Base-by-base conservation (phyloP, 768 basidiomycete species). In the Tubosaeta sp. region DNA sequence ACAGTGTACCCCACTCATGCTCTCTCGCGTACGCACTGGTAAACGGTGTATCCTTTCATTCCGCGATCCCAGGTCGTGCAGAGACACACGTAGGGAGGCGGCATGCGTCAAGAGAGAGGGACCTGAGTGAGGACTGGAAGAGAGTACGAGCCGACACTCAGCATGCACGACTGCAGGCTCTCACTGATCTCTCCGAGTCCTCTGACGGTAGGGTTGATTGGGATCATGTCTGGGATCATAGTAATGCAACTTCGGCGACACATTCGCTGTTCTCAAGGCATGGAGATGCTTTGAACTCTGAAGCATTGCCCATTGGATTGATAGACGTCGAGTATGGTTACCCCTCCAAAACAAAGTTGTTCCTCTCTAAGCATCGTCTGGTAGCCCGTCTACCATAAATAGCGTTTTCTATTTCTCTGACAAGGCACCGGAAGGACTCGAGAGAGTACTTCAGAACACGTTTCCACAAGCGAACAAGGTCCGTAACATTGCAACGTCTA, bases 61-160 rank as follows among this genome's bases (percentile, higher is more conserved):
- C 86, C 9, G 75, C 73, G 1, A 77, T 89, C 47, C 76, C 78
- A 1, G 87, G 88, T 11, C 71, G 71, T 42, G 65, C 70, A n/a
- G 70, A 78, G 14, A 65, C 76, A 3, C 83, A 86, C 59, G 86
- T 90, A 12, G 88, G 88, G 25, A 73, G 86, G 41, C 84, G 84
- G 84, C 84, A 86, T 61, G 75, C 84, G 16, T 78, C 52, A 71
- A 75, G 58, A 71, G 70, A 56, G 57, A 65, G 31, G 59, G 38
- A 24, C 44, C 27, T 27, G 9, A 18, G 10, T 13, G 48, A 48
- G 35, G 34, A 43, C 39, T 6, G 11, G 36, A 24, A 38, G 31
- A 42, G 18, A 44, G 19, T 2, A 4, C 44, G 5, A 6, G 34
- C 19, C 13, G 19, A 49, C 24, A 21, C 35, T 1, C 51, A 45